Conservation (phyloP, 2,329 filamentous ascomycete species). For the Fusarium sarcochroum region DNA sequence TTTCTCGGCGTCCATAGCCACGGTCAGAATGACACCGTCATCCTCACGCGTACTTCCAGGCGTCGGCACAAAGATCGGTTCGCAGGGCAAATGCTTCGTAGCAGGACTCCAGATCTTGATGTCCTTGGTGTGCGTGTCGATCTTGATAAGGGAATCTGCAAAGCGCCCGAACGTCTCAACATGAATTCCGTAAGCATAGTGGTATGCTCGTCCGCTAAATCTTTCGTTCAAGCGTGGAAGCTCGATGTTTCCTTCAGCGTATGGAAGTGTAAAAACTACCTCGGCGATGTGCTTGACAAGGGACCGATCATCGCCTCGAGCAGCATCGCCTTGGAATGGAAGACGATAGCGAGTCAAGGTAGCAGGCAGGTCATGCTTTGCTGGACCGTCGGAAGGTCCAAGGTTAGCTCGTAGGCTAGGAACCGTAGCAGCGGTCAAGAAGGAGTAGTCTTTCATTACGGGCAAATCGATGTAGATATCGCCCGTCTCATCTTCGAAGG, state of each 20-base stretch:
- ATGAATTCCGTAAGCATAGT: constrained; percentile 20
- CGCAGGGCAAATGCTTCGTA: constrained; percentile 10
- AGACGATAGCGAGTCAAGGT: constrained; percentile 24
- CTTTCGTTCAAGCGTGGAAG: constrained; percentile 17
- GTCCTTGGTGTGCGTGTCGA: constrained; percentile 19
- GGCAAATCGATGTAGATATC: constrained; percentile 27
- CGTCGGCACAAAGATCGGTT: constrained; percentile 19
- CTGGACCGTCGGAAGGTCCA: not conserved
- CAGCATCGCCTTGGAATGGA: not conserved
- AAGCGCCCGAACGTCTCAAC: constrained; percentile 12
- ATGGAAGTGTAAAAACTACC: constrained; percentile 12
- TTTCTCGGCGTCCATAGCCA: constrained; percentile 13
- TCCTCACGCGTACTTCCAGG: constrained; percentile 12
- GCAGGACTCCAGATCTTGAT: constrained; percentile 7
- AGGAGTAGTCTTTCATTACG: constrained; percentile 4
- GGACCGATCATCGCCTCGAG: not conserved
- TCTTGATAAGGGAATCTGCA: constrained; percentile 30
- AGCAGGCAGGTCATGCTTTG: constrained; percentile 9
- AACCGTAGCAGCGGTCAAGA: constrained; percentile 7
- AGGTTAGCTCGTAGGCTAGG: constrained; percentile 21
- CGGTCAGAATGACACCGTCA: constrained; percentile 13
- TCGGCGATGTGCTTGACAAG: constrained; percentile 10
- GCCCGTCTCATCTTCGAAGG: constrained; percentile 13
- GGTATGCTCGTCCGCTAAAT: constrained; percentile 8
- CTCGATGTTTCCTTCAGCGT: constrained; percentile 13